Evolutionary conservation across 2,329 filamentous ascomycete genomes (phyloP).

Genomic region (Pseudofabraea citricarpa): DNA sequence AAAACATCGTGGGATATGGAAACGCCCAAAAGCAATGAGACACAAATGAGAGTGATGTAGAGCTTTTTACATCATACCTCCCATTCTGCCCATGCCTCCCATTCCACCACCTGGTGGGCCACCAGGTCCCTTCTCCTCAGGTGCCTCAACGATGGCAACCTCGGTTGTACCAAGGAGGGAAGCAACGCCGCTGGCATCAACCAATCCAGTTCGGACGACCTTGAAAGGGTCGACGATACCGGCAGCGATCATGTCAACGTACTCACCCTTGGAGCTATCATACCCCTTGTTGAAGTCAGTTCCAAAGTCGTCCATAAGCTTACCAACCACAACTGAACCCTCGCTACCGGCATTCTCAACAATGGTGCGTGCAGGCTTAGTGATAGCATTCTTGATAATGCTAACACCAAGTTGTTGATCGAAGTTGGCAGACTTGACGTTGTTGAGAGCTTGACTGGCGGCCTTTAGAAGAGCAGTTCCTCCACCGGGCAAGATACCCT

Average conservation of each 20-base stretch:
- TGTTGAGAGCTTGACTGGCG: conserved; percentile 76
- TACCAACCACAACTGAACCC: conserved; percentile 93
- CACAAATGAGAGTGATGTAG: conserved; percentile 10
- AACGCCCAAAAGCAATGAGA: neutral
- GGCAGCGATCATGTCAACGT: conserved; percentile 94
- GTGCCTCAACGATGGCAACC: conserved; percentile 95
- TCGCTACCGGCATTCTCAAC: conserved; percentile 97
- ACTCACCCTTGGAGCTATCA: conserved; percentile 94
- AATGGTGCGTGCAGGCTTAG: conserved; percentile 87
- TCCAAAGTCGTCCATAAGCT: conserved; percentile 92
- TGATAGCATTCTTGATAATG: conserved; percentile 98
- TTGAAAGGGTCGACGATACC: conserved; percentile 99
- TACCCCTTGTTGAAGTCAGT: conserved; percentile 97
- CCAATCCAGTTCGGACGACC: conserved; percentile 94
- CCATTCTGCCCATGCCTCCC: conserved; percentile 32
- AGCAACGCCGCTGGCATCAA: conserved; percentile 92
- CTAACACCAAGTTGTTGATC: conserved; percentile 98
- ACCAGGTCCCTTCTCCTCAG: conserved; percentile 77
- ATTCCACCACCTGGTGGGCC: conserved; percentile 64
- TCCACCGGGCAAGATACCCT: conserved; percentile 97
- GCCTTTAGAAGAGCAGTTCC: conserved; percentile 98
- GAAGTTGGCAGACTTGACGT: conserved; percentile 89
- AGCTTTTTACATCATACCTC: conserved; percentile 32
- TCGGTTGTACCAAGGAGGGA: conserved; percentile 97
- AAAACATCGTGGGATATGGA: conserved; percentile 4